Evolutionary conservation across 306 rosid species (phyloP), one percentile per base, ranked within the genome.

Genomic region (Sicyos edulis): DNA sequence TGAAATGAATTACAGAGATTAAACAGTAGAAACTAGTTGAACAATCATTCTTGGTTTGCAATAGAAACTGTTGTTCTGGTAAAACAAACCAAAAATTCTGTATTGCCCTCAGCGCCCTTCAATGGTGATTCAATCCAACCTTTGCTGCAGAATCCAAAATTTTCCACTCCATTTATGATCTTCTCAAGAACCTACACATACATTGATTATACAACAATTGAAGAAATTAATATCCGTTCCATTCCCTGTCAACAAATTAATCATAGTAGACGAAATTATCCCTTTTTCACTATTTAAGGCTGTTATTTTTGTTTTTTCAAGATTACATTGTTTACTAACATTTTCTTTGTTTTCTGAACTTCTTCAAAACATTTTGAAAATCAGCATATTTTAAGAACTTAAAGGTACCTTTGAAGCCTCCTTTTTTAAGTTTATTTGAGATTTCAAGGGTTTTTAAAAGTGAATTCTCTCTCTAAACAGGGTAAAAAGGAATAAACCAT

Each of bases 51-150:
- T 60, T 13, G 45, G 17, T 60, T 54, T 16, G 47, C 70, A 59
- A 20, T n/a, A 13, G 45, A 45, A 60, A 60, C 68, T 16, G 74
- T 42, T 15, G 68, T 80, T 72, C 89, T 83, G 75, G 54, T 56
- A 57, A 93, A 93, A 79, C 84, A 82, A 80, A 85, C 98, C 34
- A 93, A 88, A 77, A 93, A 93, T 78, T 93, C 97, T 70, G 85
- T 87, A 78, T 93, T 93, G 55, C 98, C 98, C 85, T 90, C 96
- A 0, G 95, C 96, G 24, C 97, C 98, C 78, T 87, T 93, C 59
- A 93, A 84, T 70, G 98, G 98, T 66, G 98, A 93, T 76, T 88
- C 91, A 9, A 88, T 85, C 96, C 89, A 87, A 20, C 98, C 98
- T 78, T 81, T 78, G 82, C 86, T 79, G 76, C 80, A 79, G 83